Evolutionary conservation across 2,329 filamentous ascomycete genomes (phyloP).

Genomic region (Aspergillus costaricaensis): DNA sequence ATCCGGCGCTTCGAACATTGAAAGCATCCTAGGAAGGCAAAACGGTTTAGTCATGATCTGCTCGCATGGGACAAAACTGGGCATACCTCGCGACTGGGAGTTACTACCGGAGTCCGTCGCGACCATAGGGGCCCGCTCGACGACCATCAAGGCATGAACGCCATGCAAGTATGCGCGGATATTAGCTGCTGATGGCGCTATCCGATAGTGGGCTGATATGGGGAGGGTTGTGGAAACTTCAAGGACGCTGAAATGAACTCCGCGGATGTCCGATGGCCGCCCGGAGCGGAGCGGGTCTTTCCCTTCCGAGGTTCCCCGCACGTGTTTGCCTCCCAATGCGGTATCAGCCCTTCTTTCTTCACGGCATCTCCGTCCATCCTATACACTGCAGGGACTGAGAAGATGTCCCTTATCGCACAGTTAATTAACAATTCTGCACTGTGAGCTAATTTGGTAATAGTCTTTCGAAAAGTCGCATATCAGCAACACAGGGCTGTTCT

Average conservation of each 20-base stretch:
- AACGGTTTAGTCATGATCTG: not conserved
- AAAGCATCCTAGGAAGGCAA: slow-evolving; percentile 31
- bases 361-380: not conserved
- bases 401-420: not conserved
- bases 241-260: not conserved
- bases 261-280: not conserved
- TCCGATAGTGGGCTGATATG: not conserved
- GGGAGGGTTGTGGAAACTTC: not conserved
- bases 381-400: not conserved
- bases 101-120: not conserved
- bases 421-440: too few relatives aligned
- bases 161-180: not conserved
- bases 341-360: not conserved
- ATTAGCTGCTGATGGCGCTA: not conserved
- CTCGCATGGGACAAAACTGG: not conserved
- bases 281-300: not conserved
- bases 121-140: not conserved
- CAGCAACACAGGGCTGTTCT: not conserved
- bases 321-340: not conserved
- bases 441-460: too few relatives aligned
- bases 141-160: not conserved
- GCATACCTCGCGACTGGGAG: slow-evolving; percentile 8
- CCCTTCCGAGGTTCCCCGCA: not conserved
- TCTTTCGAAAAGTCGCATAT: not conserved
- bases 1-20: slow-evolving; percentile 41